These are phyloP conservation scores for Beta corolliflora DNA, from an alignment of 179 eudicot genomes.

Conservation along the genomic window DNA sequence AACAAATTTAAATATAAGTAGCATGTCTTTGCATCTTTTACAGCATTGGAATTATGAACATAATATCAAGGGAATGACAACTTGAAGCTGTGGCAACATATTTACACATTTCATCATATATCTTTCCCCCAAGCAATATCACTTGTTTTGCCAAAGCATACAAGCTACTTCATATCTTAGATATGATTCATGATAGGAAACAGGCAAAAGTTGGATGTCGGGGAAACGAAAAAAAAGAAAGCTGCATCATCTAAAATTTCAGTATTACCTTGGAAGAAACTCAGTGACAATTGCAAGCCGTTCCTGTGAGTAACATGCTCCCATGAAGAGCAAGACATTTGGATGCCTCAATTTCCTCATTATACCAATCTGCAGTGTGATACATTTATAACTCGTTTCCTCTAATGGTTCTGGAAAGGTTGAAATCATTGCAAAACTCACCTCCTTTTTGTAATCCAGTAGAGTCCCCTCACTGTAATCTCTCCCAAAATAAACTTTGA, in stretches of 20 bases:
- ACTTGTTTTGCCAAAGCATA: not conserved
- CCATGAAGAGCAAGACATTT: constrained; percentile 81
- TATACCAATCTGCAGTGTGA: constrained; percentile 52
- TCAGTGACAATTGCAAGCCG: constrained; percentile 80
- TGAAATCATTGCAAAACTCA: constrained; percentile 13
- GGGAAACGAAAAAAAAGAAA: not conserved
- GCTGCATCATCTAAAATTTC: not conserved
- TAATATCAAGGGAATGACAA: not conserved
- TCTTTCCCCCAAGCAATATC: not conserved
- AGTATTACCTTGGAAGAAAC: constrained; percentile 60
- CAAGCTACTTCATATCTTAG: not conserved
- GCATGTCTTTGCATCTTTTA: constrained; percentile 11
- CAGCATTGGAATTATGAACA: not conserved
- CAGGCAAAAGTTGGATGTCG: not conserved
- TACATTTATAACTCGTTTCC: constrained; percentile 1
- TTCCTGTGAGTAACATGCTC: constrained; percentile 68
- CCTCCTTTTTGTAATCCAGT: constrained; percentile 69
- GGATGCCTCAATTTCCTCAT: constrained; percentile 83
- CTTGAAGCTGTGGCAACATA: not conserved
- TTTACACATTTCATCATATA: not conserved
- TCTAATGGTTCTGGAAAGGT: not conserved
- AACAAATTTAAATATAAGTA: constrained; percentile 4
- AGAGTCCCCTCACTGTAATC: constrained; percentile 58
- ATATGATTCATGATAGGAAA: not conserved
- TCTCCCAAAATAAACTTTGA: constrained; percentile 59